phyloP scores from a whole-genome alignment of 352 stramenopile species.

The Phytophthora ramorum region DNA sequence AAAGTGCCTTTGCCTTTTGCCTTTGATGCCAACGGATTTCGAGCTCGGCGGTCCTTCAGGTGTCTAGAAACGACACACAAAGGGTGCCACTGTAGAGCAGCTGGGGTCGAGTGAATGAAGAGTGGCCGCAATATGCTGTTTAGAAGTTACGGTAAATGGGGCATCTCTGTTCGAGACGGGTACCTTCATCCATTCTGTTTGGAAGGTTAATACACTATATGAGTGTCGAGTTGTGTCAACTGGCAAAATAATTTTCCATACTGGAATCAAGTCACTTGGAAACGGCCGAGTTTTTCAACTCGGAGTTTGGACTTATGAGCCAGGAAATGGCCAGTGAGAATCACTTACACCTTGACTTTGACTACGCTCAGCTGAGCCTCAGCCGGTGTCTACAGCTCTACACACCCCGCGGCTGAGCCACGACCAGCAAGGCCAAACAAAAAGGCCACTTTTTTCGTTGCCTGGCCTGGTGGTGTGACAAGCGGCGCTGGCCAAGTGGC shows the following conservation, averaged over 20 bases:
- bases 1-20: background rate
- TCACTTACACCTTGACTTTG: constrained; percentile 13
- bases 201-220: background rate
- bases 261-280: constrained; percentile 17
- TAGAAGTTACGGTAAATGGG: background rate
- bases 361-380: no score
- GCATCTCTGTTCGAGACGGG: background rate
- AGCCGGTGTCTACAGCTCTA: no score
- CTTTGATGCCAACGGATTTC: constrained; percentile 9
- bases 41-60: constrained; percentile 14
- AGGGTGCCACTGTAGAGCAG: constrained; percentile 16
- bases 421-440: background rate
- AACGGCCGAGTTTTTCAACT: constrained; percentile 7
- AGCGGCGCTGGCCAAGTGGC: constrained; percentile 11
- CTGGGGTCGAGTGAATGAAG: background rate
- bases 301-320: constrained; percentile 7
- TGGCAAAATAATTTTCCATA: constrained; percentile 24
- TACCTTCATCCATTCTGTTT: background rate
- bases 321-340: constrained; percentile 25
- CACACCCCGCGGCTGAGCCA: background rate
- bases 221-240: constrained; percentile 7
- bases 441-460: constrained; percentile 18
- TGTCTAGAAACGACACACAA: constrained; percentile 4
- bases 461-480: constrained; percentile 18
- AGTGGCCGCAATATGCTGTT: background rate